Evolutionary conservation across 352 stramenopile species (phyloP).

Genomic region (Elongisporangium undulatum): DNA sequence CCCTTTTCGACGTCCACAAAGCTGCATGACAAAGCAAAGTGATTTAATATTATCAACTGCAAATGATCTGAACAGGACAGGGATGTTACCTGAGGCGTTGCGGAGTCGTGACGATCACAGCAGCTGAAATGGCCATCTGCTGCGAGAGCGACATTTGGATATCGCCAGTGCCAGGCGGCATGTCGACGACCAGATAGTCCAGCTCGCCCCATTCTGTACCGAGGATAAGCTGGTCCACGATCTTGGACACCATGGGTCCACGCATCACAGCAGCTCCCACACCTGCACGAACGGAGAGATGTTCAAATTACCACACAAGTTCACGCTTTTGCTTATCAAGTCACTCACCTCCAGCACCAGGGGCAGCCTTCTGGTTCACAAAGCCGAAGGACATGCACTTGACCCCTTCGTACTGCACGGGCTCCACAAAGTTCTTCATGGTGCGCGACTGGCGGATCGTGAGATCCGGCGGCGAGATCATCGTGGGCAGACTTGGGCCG

Average conservation of each 20-base stretch:
- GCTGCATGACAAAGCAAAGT: conserved; percentile 21
- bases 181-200: conserved; percentile 99
- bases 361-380: conserved; percentile 82
- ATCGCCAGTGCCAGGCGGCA: conserved; percentile 99
- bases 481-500: conserved; percentile 97
- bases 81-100: conserved; percentile 87
- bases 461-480: conserved; percentile 80
- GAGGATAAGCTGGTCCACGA: conserved; percentile 95
- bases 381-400: conserved; percentile 94
- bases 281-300: conserved; percentile 16
- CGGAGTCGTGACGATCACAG: conserved; percentile 99
- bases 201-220: conserved; percentile 98
- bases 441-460: conserved; percentile 66
- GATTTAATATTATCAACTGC: no score
- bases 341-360: conserved; percentile 54
- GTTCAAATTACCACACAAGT: conserved; percentile 8
- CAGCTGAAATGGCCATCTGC: conserved; percentile 95
- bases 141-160: conserved; percentile 99
- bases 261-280: conserved; percentile 93
- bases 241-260: conserved; percentile 97
- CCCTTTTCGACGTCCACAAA: conserved; percentile 99
- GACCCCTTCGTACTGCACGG: conserved; percentile 84
- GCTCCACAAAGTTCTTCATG: conserved; percentile 73
- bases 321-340: conserved; percentile 40
- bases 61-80: background rate